Base-by-base conservation (phyloP, 176 grass and related monocot genomes). In the Oryza coarctata region DNA sequence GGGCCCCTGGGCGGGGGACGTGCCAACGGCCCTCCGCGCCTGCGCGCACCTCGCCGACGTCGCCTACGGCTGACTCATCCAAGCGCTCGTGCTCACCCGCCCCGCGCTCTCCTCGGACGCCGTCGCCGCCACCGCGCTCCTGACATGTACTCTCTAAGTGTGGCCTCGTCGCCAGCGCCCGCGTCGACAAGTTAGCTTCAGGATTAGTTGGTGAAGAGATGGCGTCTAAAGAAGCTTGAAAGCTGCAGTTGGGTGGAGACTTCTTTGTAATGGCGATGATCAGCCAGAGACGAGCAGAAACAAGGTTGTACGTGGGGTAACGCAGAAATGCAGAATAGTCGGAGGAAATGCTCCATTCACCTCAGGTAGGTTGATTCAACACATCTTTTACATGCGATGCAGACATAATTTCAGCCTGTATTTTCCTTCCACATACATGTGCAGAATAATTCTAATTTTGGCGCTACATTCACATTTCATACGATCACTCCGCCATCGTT, bases 131-230 rank as follows among this genome's bases (percentile, higher is more conserved):
- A 89, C 89, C 15, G 87, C 89, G 13, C 70, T 94, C 30, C 87
- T 36, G 70, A 91, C 55, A 89, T 94, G 92, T 91, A 91, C 74
- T 85, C 74, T 85, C 73, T 15, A 94, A 91, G 67, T 89, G 89
- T 29, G 77, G 82, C 15, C 78, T 79, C 18, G 35, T 91, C 12
- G 12, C 33, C 12, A 49, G 75, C 65, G 92, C 92, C 64, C 89
- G 89, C n/a, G n/a, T n/a, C n/a, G n/a, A n/a, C n/a, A n/a, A n/a
- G n/a, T n/a, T n/a, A n/a, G n/a, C n/a, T n/a, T 76, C 64, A 82
- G 80, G 82, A 75, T 91, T 7, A 91, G 62, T 12, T 87, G 39
- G 73, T 55, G 10, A 94, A 91, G 81, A 87, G 73, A 68, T 9
- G 78, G 57, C 85, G 85, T 12, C 47, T 85, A 67, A 88, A 82